Percentiles rank a stretch among this genome's conserved stretches.
phyloP scores from a whole-genome alignment of 345 rosid genomes.

The Rhizophora apiculata region DNA sequence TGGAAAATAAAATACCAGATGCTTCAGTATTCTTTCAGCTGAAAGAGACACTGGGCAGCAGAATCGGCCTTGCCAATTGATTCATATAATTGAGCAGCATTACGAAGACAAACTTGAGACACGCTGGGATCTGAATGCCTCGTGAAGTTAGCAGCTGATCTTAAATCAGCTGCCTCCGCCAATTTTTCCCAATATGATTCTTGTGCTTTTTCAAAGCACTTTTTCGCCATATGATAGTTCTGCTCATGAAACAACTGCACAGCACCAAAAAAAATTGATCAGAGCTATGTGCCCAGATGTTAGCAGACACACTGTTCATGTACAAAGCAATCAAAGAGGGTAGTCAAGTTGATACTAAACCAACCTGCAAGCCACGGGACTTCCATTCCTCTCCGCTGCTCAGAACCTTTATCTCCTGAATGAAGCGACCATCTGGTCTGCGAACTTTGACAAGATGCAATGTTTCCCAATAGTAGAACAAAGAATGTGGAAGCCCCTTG shows the following conservation, averaged over 20 bases:
- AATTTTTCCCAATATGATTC: constrained; percentile 36
- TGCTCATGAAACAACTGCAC: constrained; percentile 41
- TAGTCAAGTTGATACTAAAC: not conserved
- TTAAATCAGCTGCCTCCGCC: constrained; percentile 44
- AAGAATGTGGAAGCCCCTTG: constrained; percentile 35
- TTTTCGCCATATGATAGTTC: constrained; percentile 45
- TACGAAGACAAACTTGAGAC: constrained; percentile 30
- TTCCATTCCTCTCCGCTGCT: constrained; percentile 52
- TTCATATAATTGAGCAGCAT: constrained; percentile 47
- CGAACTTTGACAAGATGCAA: constrained; percentile 33
- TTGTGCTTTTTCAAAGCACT: constrained; percentile 49
- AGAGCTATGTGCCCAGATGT: no score
- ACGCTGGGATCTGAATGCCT: constrained; percentile 31
- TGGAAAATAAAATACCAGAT: constrained; percentile 27
- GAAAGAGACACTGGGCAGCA: constrained; percentile 46
- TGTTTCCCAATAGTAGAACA: constrained; percentile 40
- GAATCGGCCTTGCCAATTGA: constrained; percentile 42
- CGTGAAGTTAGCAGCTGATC: constrained; percentile 38
- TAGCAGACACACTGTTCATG: no score
- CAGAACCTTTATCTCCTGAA: constrained; percentile 39
- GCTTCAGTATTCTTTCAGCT: constrained; percentile 36
- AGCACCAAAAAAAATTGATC: not conserved
- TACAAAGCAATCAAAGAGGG: no score
- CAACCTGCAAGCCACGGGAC: constrained; percentile 43
- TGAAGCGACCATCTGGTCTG: constrained; percentile 35